Evolutionary conservation across 2,329 filamentous ascomycete species (phyloP), one percentile per base, ranked within the genome.

Genomic region (Alternaria sp.): DNA sequence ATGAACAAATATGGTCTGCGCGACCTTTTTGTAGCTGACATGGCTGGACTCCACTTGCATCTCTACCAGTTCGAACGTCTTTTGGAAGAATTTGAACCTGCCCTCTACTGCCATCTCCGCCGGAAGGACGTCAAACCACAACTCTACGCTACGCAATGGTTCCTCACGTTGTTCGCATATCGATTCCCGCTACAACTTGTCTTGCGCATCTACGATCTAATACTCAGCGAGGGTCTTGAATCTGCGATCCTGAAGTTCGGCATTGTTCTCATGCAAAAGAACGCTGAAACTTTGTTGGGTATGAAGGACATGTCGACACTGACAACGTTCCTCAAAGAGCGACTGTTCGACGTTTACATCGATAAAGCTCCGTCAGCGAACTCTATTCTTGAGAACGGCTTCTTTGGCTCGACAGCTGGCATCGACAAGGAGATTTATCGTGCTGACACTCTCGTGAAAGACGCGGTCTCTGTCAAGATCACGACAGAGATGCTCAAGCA

Each of bases 141-240:
- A 73, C 84, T 99, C 8, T 99, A 99, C 75, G 95, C 95, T 42
- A 99, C 95, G 0, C 95, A 99, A 77, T 99, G 95, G 95, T 99
- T 99, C 79, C 85, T 99, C 49, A 99, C 95, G 0, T 84, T 99
- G n/a, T 99, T 99, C 74, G 93, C 94, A 31, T 99, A 99, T 77
- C 91, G 96, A 40, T 99, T 99, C 77, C 95, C 95, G 8, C 84
- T 99, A 7, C 95, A 99, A 74, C 87, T 99, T 9, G 95, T 99
- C 6, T 88, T 99, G 57, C 91, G 95, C 31, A 96, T 99, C 50
- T 99, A 98, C 78, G 95, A 99, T 74, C 81, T 99, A 54, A 95
- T 99, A 51, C 83, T 99, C 17, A 95, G 92, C 45, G 94, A 98
- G 78, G 95, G 96, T 3, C 83, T 99, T 14, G 91, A 93, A 52